Base-by-base conservation (phyloP, 306 rosid species). In the Cucurbita pepo region DNA sequence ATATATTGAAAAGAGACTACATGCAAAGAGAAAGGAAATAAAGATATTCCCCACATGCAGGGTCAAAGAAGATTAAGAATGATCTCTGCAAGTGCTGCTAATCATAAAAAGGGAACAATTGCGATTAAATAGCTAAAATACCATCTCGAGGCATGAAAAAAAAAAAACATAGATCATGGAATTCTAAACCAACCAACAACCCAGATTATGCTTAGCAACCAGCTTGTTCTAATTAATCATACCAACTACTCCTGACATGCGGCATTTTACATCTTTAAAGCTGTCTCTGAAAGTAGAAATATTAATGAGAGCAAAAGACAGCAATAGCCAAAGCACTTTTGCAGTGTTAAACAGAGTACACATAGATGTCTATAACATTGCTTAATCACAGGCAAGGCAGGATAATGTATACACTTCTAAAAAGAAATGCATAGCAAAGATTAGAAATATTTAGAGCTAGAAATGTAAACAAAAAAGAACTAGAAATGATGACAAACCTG, bases 401-500 rank as follows among this genome's bases (percentile, higher is more conserved):
- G 40, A 44, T 45, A 22, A 21, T 45, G 11, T 10, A 66, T 45
- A 21, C 41, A 45, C 19, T 21, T 22, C 13, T 21, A 3, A 22
- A 66, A 66, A 12, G 34, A 66, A 12, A 66, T 5, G 12, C 9
- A 45, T 22, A 1, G 2, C 56, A 66, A 44, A 22, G 19, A 14
- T 45, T 21, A 6, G 12, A 21, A 43, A 8, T 44, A 65, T 44
- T 65, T 59, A 73, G 47, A 65, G 37, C 37, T 37, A 56, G 48
- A 56, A 36, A 43, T 11, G 56, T 43, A 57, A 52, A 56, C 72
- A 40, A 71, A 72, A 5, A 43, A 50, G 54, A 50, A 22, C 41
- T 10, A 58, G 37, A 34, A 82, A 72, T 8, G 56, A 57, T 10
- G 52, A 72, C 83, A 76, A 77, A 92, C 98, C 98, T 93, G 97